Evolutionary conservation across 306 rosid genomes (phyloP).

Genomic region (Spatholobus suberectus): DNA sequence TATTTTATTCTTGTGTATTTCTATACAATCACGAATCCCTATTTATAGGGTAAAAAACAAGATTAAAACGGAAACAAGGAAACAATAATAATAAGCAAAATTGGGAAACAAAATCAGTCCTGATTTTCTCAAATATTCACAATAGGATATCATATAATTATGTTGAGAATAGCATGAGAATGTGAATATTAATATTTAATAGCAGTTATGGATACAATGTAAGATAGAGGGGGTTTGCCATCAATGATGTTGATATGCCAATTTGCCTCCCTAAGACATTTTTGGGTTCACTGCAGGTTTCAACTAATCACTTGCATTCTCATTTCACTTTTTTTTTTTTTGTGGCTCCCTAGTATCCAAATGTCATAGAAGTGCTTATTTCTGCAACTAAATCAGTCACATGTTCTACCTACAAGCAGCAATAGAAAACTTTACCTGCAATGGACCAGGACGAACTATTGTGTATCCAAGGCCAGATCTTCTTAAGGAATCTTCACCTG

Average conservation of each 20-base stretch:
- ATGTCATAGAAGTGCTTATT: neutral
- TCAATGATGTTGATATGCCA: neutral
- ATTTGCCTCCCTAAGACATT: neutral
- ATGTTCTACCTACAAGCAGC: constrained; percentile 21
- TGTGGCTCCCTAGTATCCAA: neutral
- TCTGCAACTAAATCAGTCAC: constrained; percentile 17
- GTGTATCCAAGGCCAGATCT: constrained; percentile 98
- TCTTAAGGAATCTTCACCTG: constrained; percentile 95
- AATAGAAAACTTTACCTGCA: constrained; percentile 66
- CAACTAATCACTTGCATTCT: neutral
- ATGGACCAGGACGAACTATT: constrained; percentile 93
- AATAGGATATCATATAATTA: too few relatives aligned
- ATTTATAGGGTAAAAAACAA: too few relatives aligned
- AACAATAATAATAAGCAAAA: too few relatives aligned
- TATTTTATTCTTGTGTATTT: too few relatives aligned
- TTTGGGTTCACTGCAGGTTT: neutral
- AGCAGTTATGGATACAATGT: neutral
- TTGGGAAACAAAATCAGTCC: too few relatives aligned
- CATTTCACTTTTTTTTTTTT: neutral
- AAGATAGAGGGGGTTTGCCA: neutral
- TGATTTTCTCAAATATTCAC: too few relatives aligned
- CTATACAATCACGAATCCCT: too few relatives aligned
- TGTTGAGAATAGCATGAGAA: neutral
- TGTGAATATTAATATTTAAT: neutral
- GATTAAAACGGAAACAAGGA: too few relatives aligned